Evolutionary conservation across 2,329 filamentous ascomycete genomes (phyloP).

Genomic region (Phaeoacremonium minimum): DNA sequence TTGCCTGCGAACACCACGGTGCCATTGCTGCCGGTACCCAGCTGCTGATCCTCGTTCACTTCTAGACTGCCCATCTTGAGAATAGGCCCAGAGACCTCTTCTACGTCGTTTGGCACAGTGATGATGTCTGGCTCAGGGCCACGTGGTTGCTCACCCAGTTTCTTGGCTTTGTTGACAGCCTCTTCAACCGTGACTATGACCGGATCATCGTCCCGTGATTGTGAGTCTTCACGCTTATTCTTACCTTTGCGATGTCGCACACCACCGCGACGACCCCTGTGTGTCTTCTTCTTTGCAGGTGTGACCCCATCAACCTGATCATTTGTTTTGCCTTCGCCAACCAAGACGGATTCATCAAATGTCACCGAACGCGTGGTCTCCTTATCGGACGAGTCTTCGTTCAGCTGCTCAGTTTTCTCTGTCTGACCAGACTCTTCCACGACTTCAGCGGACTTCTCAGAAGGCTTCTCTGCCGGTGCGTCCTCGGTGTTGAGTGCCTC

Average conservation of each 20-base stretch:
- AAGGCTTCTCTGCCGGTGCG: no score
- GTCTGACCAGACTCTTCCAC: not conserved
- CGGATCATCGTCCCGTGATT: slow-evolving; percentile 42
- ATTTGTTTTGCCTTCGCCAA: slow-evolving; percentile 9
- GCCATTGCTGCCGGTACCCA: slow-evolving; percentile 87
- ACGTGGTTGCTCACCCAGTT: slow-evolving; percentile 43
- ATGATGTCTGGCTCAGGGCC: slow-evolving; percentile 59
- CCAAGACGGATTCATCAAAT: no score
- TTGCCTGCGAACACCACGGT: slow-evolving; percentile 93
- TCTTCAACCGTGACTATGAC: slow-evolving; percentile 52
- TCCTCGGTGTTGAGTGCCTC: not conserved
- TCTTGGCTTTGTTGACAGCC: slow-evolving; percentile 54
- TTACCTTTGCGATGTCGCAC: slow-evolving; percentile 60
- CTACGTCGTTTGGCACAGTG: slow-evolving; percentile 52
- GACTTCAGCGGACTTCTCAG: not conserved
- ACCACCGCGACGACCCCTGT: slow-evolving; percentile 68
- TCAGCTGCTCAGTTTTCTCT: not conserved
- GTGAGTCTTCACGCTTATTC: slow-evolving; percentile 47
- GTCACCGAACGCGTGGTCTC: no score
- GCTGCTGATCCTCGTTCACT: slow-evolving; percentile 58
- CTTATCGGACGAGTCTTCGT: not conserved
- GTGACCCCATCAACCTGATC: slow-evolving; percentile 19
- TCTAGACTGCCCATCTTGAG: slow-evolving; percentile 61
- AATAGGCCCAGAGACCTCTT: slow-evolving; percentile 54
- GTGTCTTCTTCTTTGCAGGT: slow-evolving; percentile 58